Conservation (phyloP, 1,284 basidiomycete genomes). For the Cutaneotrichosporon sp. region DNA sequence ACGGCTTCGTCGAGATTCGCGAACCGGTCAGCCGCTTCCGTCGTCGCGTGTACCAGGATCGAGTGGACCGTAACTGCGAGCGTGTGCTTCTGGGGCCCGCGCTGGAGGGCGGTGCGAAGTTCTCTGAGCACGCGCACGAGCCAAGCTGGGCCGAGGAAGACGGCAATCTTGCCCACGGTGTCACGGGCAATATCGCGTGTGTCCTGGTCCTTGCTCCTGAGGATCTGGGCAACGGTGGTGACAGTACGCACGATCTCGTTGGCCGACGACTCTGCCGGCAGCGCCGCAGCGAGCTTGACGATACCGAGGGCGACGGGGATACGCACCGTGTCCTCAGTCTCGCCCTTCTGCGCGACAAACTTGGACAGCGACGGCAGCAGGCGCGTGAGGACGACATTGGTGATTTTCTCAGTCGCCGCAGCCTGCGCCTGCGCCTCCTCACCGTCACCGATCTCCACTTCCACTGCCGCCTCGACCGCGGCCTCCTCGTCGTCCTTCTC, state of each 20-base stretch:
- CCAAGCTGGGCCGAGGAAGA: slow-evolving; percentile 68
- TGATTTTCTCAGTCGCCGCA: slow-evolving; percentile 52
- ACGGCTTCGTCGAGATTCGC: slow-evolving; percentile 70
- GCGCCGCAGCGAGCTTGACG: slow-evolving; percentile 72
- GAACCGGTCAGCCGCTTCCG: slow-evolving; percentile 56
- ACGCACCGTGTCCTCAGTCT: slow-evolving; percentile 74
- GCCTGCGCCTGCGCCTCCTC: slow-evolving; percentile 16
- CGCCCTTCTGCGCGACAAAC: slow-evolving; percentile 70
- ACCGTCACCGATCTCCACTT: slow-evolving; percentile 37
- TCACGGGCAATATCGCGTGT: slow-evolving; percentile 84
- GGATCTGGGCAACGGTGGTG: slow-evolving; percentile 77
- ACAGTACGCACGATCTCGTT: slow-evolving; percentile 73
- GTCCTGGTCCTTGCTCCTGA: slow-evolving; percentile 89
- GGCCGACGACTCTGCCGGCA: slow-evolving; percentile 66
- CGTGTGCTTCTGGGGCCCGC: slow-evolving; percentile 92
- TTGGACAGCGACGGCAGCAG: slow-evolving; percentile 70
- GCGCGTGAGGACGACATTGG: slow-evolving; percentile 68
- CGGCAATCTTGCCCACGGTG: slow-evolving; percentile 75
- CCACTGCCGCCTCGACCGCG: slow-evolving; percentile 25
- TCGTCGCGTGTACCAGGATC: slow-evolving; percentile 72
- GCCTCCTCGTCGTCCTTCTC: slow-evolving; percentile 34
- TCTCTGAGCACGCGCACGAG: slow-evolving; percentile 73
- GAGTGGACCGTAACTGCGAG: slow-evolving; percentile 81
- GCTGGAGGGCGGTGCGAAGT: slow-evolving; percentile 71
- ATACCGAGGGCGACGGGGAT: slow-evolving; percentile 88